phyloP scores from a whole-genome alignment of 805 yeast species.

The Cyberlindnera mississippiensis region DNA sequence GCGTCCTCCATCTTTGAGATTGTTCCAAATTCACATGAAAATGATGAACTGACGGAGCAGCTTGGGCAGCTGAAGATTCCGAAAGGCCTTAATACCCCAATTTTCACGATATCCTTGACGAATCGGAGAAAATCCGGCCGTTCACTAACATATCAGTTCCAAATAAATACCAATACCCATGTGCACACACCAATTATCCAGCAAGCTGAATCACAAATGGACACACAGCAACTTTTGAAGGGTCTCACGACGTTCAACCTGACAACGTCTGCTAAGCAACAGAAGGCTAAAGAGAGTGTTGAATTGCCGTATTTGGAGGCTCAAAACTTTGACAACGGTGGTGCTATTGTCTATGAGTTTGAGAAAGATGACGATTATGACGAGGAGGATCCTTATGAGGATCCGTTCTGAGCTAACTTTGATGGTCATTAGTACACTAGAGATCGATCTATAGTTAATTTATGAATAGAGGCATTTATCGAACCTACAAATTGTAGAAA shows the following conservation, averaged over 20 bases:
- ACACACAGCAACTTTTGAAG: constrained; percentile 45
- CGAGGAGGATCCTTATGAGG: constrained; percentile 97
- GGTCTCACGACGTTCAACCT: constrained; percentile 87
- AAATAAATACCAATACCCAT: constrained; percentile 48
- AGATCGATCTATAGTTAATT: too few species aligned
- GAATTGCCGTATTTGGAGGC: constrained; percentile 91
- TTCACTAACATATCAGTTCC: constrained; percentile 52
- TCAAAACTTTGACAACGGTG: constrained; percentile 73
- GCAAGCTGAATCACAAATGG: constrained; percentile 35
- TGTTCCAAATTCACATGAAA: constrained; percentile 36
- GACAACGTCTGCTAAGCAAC: constrained; percentile 70
- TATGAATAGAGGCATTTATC: too few species aligned
- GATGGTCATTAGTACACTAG: too few species aligned
- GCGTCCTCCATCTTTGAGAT: constrained; percentile 73
- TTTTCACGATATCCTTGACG: constrained; percentile 48
- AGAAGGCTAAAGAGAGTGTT: constrained; percentile 74
- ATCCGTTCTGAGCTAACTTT: constrained; percentile 85
- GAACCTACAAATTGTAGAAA: too few species aligned
- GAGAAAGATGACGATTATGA: constrained; percentile 98
- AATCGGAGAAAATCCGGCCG: constrained; percentile 86
- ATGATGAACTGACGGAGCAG: constrained; percentile 45
- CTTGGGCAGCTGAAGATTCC: constrained; percentile 45
- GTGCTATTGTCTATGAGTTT: constrained; percentile 93
- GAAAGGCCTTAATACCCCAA: constrained; percentile 43
- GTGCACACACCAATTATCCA: constrained; percentile 30